Conservation (phyloP, 441 rosid species). For the Pelargonium cotyledonis region DNA sequence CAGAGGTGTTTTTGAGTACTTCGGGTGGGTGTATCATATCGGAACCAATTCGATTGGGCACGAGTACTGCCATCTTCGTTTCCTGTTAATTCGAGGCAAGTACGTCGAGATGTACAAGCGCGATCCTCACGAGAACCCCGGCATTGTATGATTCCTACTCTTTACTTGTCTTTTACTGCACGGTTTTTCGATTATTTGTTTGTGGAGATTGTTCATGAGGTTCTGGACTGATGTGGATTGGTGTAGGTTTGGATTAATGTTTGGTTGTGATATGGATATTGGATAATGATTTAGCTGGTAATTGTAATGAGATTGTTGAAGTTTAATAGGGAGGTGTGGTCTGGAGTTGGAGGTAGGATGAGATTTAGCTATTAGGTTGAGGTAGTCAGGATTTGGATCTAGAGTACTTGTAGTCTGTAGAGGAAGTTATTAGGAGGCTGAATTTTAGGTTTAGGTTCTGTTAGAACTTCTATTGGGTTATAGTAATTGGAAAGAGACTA, state of each 20-base stretch:
- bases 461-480: not conserved
- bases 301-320: not conserved
- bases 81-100: slow-evolving; percentile 21
- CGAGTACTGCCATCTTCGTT: slow-evolving; percentile 19
- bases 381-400: not conserved
- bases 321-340: not conserved
- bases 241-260: not conserved
- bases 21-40: slow-evolving; percentile 23
- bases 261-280: not conserved
- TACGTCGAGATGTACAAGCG: slow-evolving; percentile 22
- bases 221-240: too few relatives aligned
- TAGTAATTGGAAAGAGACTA: too few relatives aligned
- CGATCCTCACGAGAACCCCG: slow-evolving; percentile 21
- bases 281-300: not conserved
- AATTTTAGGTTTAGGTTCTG: not conserved
- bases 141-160: slow-evolving; percentile 15
- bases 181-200: too few relatives aligned
- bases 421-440: not conserved
- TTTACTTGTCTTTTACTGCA: too few relatives aligned
- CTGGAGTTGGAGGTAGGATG: not conserved
- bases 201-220: too few relatives aligned
- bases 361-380: not conserved
- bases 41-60: slow-evolving; percentile 19
- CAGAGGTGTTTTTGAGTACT: slow-evolving; percentile 13
- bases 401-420: not conserved